Evolutionary conservation across 2,329 filamentous ascomycete species (phyloP).

Genomic region (Pezicula radicicola): DNA sequence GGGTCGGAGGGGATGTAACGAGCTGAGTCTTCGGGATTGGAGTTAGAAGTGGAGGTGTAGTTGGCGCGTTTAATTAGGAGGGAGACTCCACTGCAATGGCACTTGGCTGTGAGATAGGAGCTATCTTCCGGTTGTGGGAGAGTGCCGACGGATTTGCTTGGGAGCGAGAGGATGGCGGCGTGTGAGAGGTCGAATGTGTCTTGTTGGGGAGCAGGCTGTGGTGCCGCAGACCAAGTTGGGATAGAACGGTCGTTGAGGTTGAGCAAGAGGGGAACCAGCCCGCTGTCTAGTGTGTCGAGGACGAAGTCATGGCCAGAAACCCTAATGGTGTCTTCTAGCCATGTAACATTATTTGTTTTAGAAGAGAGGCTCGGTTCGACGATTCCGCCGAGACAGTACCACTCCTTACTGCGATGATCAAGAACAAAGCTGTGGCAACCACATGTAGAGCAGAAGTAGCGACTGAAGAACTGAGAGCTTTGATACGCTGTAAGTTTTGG

Average conservation of each 20-base stretch:
- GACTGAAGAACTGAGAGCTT: background rate
- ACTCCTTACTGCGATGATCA: constrained; percentile 1
- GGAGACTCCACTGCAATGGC: constrained; percentile 8
- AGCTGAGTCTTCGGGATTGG: background rate
- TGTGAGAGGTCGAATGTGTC: constrained; percentile 1
- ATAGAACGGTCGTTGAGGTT: constrained; percentile 5
- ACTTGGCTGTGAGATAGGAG: constrained; percentile 7
- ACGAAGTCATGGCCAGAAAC: constrained; percentile 4
- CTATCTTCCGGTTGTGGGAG: background rate
- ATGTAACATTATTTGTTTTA: background rate
- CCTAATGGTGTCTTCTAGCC: constrained; percentile 4
- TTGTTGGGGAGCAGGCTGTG: background rate
- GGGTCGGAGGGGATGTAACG: constrained; percentile 4
- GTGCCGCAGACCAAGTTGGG: constrained; percentile 1
- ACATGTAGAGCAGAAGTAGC: background rate
- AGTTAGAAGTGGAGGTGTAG: background rate
- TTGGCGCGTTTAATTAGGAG: constrained; percentile 6
- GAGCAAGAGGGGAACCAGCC: constrained; percentile 3
- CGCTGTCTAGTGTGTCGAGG: constrained; percentile 7
- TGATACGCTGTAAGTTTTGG: constrained; percentile 1
- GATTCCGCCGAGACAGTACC: constrained; percentile 4
- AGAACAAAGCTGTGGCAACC: constrained; percentile 6
- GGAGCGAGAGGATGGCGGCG: background rate
- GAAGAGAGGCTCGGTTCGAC: constrained; percentile 3
- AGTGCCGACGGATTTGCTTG: background rate